phyloP scores from a whole-genome alignment of 352 stramenopile species.

The Phytophthora aleatoria region DNA sequence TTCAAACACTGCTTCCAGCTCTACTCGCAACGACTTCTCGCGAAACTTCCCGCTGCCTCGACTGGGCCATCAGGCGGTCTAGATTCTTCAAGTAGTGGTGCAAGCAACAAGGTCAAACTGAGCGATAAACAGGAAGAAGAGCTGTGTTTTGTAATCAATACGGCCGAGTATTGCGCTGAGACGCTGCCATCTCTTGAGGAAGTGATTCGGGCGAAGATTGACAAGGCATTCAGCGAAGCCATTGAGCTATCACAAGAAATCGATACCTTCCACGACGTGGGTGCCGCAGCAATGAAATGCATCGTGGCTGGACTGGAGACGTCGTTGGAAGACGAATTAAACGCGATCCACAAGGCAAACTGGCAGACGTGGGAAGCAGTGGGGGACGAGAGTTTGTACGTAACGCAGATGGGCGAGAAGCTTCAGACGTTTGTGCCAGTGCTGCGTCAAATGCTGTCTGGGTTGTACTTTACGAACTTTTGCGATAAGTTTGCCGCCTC shows the following conservation, averaged over 20 bases:
- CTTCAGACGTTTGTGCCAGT: conserved; percentile 92
- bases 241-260: conserved; percentile 95
- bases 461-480: conserved; percentile 97
- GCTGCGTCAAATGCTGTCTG: conserved; percentile 89
- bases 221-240: conserved; percentile 91
- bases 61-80: conserved; percentile 20
- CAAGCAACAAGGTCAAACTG: conserved; percentile 60
- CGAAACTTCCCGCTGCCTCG: conserved; percentile 62
- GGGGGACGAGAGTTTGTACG: conserved; percentile 96
- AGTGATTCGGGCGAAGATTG: conserved; percentile 96
- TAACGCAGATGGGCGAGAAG: conserved; percentile 93
- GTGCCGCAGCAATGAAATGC: conserved; percentile 93
- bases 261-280: conserved; percentile 96
- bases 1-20: conserved; percentile 88
- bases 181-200: conserved; percentile 96
- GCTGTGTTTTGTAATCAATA: conserved; percentile 98
- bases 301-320: conserved; percentile 94
- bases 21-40: conserved; percentile 79
- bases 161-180: conserved; percentile 98
- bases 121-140: conserved; percentile 93
- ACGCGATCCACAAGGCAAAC: conserved; percentile 91
- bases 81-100: conserved; percentile 30
- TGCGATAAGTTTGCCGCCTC: conserved; percentile 97
- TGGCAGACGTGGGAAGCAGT: conserved; percentile 95
- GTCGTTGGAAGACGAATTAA: conserved; percentile 90